Evolutionary conservation across 371 early-diverging fungal species (phyloP), one percentile per base, ranked within the genome.

Genomic region (Chytridium lagenaria): DNA sequence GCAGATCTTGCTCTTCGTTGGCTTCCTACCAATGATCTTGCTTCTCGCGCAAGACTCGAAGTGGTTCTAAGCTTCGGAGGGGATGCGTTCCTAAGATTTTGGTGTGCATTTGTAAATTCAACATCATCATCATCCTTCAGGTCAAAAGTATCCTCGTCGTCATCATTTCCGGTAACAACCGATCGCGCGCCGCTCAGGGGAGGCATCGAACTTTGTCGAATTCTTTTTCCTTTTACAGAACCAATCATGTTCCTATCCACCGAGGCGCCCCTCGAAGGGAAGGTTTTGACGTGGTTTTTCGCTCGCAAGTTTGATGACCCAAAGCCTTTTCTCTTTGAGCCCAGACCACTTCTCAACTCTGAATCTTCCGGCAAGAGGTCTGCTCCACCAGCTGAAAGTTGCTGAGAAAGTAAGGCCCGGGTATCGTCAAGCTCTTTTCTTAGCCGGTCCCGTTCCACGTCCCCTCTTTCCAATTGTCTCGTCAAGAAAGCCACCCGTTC

Each of bases 381-480:
- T 12, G 44, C 44, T 44, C 44, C 44, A 19, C 7, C 7, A 7
- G 44, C 44, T n/a, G 40, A 10, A 44, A 40, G 38, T 23, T 66
- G 49, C 33, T 66, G 66, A 5, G 66, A 66, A 3, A 66, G 44
- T 1, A 66, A 44, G 30, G 66, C 38, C 26, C 37, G 15, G 2
- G 44, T 36, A 2, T 23, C 50, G 16, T 70, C 69, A 5, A 66
- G 68, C 5, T 75, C 73, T 2, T 39, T 67, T 10, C 63, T 49
- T n/a, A 74, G 67, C 30, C 77, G 78, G 28, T 74, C 72, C 26
- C 71, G 61, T 36, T 71, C 74, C 23, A 65, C 50, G 33, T 73
- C 69, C 23, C 73, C 74, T 37, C 67, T 67, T 68, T 78, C 78
- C 16, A 81, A 74, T 61, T 76, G 67, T n/a, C 59, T 38, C n/a